phyloP scores from a whole-genome alignment of 2,329 filamentous ascomycete species.

The Penicillium sp. region DNA sequence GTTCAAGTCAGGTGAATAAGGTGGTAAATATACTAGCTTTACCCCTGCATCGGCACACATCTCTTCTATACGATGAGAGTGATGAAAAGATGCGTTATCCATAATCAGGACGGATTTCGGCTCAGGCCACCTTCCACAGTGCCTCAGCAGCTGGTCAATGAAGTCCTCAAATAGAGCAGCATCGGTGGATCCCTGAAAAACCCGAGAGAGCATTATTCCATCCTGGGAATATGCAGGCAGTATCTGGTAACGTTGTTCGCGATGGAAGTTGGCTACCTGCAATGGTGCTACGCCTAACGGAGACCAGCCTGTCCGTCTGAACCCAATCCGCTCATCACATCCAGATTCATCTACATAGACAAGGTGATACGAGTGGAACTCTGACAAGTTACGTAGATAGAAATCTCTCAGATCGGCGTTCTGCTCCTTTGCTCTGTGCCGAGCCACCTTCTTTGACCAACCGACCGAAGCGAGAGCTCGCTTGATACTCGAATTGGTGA shows the following conservation, averaged over 20 bases:
- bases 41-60: too few relatives aligned
- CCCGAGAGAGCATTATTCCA: background rate
- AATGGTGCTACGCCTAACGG: background rate
- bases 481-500: background rate
- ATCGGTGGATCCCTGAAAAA: constrained; percentile 3
- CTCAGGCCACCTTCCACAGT: constrained; percentile 2
- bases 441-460: too few relatives aligned
- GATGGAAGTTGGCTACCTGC: constrained; percentile 48
- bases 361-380: background rate
- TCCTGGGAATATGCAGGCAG: constrained; percentile 3
- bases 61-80: too few relatives aligned
- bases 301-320: background rate
- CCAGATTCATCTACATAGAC: too few relatives aligned
- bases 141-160: constrained; percentile 8
- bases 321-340: background rate
- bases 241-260: constrained; percentile 5
- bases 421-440: too few relatives aligned
- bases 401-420: too few relatives aligned
- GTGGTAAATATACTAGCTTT: too few relatives aligned
- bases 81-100: too few relatives aligned
- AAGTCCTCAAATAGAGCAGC: constrained; percentile 3
- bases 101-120: background rate
- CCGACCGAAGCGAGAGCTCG: too few relatives aligned
- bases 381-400: background rate
- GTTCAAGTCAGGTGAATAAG: constrained; percentile 2